Evolutionary conservation across 2,329 filamentous ascomycete genomes (phyloP).

Genomic region (Microdochium nivale): DNA sequence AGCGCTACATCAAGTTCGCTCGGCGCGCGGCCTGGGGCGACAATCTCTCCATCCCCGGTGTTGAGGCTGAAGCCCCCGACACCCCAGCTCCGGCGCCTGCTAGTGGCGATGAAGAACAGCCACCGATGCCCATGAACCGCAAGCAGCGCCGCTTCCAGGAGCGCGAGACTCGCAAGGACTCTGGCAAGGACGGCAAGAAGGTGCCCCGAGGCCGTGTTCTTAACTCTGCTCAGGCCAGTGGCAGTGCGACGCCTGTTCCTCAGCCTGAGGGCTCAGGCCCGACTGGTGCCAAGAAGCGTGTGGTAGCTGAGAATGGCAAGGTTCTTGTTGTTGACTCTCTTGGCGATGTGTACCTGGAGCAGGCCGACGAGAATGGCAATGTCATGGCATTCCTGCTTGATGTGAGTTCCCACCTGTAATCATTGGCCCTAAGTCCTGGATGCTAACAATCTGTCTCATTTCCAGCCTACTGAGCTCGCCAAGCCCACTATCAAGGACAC

Average conservation of each 20-base stretch:
- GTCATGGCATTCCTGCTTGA: slow-evolving; percentile 80
- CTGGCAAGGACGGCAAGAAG: slow-evolving; percentile 43
- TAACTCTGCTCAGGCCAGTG: slow-evolving; percentile 27
- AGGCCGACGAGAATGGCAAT: slow-evolving; percentile 79
- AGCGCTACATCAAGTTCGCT: slow-evolving; percentile 85
- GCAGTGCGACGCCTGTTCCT: slow-evolving; percentile 45
- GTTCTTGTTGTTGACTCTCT: slow-evolving; percentile 83
- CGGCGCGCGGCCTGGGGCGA: slow-evolving; percentile 85
- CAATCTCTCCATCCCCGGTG: slow-evolving; percentile 61
- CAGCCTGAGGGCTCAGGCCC: slow-evolving; percentile 45
- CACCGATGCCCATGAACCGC: slow-evolving; percentile 61
- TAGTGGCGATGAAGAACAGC: slow-evolving; percentile 40
- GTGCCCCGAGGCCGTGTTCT: slow-evolving; percentile 25
- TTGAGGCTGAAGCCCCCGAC: slow-evolving; percentile 40
- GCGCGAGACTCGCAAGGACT: slow-evolving; percentile 67
- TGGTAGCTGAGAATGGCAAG: slow-evolving; percentile 93
- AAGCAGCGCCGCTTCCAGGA: slow-evolving; percentile 85
- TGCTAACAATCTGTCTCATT: no score
- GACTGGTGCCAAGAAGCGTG: slow-evolving; percentile 73
- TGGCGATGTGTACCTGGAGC: slow-evolving; percentile 92
- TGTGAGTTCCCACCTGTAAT: slow-evolving; percentile 45
- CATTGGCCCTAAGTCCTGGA: no score
- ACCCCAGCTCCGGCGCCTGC: slow-evolving; percentile 32
- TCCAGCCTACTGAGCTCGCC: slow-evolving; percentile 68
- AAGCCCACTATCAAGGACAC: slow-evolving; percentile 75